These are phyloP conservation scores for Vickermania spadyakhi DNA, from an alignment of 208 protist genomes.

Conservation along the genomic window DNA sequence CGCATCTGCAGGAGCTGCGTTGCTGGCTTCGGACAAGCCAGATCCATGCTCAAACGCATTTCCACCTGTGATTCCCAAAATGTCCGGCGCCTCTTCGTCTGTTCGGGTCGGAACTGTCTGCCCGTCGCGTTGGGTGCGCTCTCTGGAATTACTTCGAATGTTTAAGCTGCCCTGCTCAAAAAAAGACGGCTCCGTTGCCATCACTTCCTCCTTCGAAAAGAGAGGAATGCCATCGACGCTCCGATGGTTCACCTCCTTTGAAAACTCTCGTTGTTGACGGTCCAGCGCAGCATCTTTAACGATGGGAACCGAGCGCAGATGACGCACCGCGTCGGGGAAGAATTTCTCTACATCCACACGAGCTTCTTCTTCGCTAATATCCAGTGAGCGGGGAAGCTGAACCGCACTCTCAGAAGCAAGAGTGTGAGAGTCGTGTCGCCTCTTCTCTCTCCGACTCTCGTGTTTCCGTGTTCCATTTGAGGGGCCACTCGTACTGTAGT, in stretches of 20 bases:
- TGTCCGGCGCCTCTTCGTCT: conserved; percentile 51
- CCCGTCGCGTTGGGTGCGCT: conserved; percentile 4
- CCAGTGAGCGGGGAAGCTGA: conserved; percentile 29
- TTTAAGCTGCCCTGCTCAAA: conserved; percentile 75
- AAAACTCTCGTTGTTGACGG: conserved; percentile 27
- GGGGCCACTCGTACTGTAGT: too few species aligned
- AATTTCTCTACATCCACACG: conserved; percentile 53
- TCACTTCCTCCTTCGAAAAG: conserved; percentile 12
- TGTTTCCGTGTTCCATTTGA: too few species aligned
- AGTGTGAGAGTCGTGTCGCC: too few species aligned
- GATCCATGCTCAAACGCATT: conserved; percentile 35
- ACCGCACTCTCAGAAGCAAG: background rate
- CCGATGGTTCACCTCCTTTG: conserved; percentile 32
- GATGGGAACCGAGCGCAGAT: conserved; percentile 32
- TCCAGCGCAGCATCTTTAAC: conserved; percentile 20
- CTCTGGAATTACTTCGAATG: conserved; percentile 32
- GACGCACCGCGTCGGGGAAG: conserved; percentile 57
- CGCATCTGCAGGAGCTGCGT: conserved; percentile 54
- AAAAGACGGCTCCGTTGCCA: conserved; percentile 23
- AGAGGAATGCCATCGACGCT: conserved; percentile 39
- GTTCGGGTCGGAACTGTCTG: conserved; percentile 4
- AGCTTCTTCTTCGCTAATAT: conserved; percentile 27
- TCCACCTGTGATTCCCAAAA: conserved; percentile 64
- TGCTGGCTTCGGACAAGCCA: conserved; percentile 37
- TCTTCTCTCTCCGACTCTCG: too few species aligned